phyloP scores from a whole-genome alignment of 805 yeast species.

The Candida ortonii region DNA sequence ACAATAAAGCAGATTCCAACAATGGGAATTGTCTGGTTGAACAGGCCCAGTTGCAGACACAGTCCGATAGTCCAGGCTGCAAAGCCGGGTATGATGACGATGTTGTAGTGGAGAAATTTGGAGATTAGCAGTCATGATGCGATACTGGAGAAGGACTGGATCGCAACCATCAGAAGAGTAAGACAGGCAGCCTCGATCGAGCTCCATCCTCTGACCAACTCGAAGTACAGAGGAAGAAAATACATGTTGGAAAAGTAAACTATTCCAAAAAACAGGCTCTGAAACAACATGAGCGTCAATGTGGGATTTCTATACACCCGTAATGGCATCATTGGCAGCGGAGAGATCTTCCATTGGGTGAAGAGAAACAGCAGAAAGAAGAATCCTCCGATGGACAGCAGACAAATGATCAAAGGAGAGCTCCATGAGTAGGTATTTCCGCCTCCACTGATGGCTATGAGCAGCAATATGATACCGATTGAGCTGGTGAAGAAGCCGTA shows the following conservation, averaged over 20 bases:
- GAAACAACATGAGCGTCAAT: constrained; percentile 35
- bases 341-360: constrained; percentile 48
- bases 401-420: constrained; percentile 39
- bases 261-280: constrained; percentile 48
- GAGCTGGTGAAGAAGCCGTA: constrained; percentile 49
- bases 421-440: constrained; percentile 59
- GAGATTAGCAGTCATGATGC: constrained; percentile 47
- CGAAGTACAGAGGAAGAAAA: constrained; percentile 49
- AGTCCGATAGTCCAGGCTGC: constrained; percentile 40
- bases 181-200: constrained; percentile 41
- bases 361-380: constrained; percentile 42
- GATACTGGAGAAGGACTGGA: constrained; percentile 41
- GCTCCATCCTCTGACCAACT: constrained; percentile 41
- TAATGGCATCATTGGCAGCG: constrained; percentile 54
- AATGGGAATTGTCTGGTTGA: constrained; percentile 31
- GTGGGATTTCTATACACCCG: constrained; percentile 37
- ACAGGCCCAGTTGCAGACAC: constrained; percentile 36
- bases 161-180: constrained; percentile 42
- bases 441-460: constrained; percentile 61
- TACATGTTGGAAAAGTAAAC: constrained; percentile 45
- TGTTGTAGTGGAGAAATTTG: constrained; percentile 40
- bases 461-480: constrained; percentile 45
- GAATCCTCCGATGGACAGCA: constrained; percentile 42
- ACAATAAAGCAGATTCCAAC: constrained; percentile 37
- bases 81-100: constrained; percentile 41